phyloP scores from a whole-genome alignment of 164 flowering plant genomes.

The Sextonia rubra region DNA sequence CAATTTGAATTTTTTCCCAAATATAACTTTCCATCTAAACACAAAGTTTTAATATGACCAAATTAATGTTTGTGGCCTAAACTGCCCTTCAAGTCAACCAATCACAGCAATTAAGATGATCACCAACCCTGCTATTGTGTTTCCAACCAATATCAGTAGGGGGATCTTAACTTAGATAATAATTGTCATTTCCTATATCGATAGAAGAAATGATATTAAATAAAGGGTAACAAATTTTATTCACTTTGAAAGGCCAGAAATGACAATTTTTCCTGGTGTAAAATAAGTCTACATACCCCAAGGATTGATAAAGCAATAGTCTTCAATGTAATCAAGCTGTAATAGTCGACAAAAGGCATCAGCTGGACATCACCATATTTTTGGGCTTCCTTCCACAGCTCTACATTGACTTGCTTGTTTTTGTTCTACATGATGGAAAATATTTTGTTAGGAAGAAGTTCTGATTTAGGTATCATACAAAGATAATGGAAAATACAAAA shows the following conservation, averaged over 20 bases:
- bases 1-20: no score
- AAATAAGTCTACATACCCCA: conserved; percentile 51
- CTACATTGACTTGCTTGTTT: conserved; percentile 59
- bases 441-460: not conserved
- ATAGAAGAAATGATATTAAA: no score
- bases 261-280: not conserved
- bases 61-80: no score
- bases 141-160: no score
- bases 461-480: not conserved
- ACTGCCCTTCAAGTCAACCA: no score
- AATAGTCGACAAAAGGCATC: conserved; percentile 96
- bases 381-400: conserved; percentile 82
- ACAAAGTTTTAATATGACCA: no score
- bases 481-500: not conserved
- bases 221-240: not conserved
- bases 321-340: conserved; percentile 73
- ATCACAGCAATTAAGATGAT: no score
- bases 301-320: conserved; percentile 80
- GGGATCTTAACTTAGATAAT: no score
- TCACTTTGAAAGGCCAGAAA: not conserved
- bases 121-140: no score
- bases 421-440: conserved; percentile 55
- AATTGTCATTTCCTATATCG: no score
- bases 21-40: no score
- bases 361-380: conserved; percentile 82